Percentiles rank a stretch among this genome's conserved stretches.
These are phyloP conservation scores for Sporothrix pallida DNA, from an alignment of 2,329 filamentous ascomycete genomes.

Conservation along the genomic window DNA sequence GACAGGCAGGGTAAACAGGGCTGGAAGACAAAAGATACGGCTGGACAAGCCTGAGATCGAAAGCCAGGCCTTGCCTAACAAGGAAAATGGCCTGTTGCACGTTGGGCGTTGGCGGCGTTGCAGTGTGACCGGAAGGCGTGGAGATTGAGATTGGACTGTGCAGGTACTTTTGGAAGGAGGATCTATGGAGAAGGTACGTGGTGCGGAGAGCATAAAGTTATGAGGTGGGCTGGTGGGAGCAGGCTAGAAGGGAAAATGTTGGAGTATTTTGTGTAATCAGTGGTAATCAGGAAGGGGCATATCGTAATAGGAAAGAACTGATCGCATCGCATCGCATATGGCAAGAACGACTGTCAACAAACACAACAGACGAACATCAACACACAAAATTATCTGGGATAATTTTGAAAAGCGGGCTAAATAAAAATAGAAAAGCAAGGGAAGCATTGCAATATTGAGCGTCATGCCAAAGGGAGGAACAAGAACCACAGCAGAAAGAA, in stretches of 20 bases:
- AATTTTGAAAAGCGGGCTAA: constrained; percentile 32
- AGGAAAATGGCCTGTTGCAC: constrained; percentile 23
- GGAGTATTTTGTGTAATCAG: background rate
- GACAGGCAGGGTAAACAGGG: background rate
- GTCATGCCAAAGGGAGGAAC: background rate
- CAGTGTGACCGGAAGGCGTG: constrained; percentile 8
- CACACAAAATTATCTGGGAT: background rate
- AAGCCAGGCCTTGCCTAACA: constrained; percentile 4
- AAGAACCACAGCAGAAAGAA: background rate
- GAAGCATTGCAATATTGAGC: background rate
- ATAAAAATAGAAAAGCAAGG: constrained; percentile 36
- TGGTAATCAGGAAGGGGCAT: background rate
- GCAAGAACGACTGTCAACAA: constrained; percentile 4
- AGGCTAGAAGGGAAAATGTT: background rate
- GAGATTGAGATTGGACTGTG: constrained; percentile 2
- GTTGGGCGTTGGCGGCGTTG: background rate
- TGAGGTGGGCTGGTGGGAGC: background rate
- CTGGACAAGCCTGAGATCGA: background rate
- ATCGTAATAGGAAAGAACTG: background rate
- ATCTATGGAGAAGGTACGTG: background rate
- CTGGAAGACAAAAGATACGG: no score
- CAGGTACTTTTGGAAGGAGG: no score
- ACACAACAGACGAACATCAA: background rate
- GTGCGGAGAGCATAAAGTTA: background rate
- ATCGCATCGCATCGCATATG: background rate